Evolutionary conservation across 1,139 yeast genomes (phyloP), one percentile per base, ranked within the genome.

Genomic region (Yamadazyma siamensis): DNA sequence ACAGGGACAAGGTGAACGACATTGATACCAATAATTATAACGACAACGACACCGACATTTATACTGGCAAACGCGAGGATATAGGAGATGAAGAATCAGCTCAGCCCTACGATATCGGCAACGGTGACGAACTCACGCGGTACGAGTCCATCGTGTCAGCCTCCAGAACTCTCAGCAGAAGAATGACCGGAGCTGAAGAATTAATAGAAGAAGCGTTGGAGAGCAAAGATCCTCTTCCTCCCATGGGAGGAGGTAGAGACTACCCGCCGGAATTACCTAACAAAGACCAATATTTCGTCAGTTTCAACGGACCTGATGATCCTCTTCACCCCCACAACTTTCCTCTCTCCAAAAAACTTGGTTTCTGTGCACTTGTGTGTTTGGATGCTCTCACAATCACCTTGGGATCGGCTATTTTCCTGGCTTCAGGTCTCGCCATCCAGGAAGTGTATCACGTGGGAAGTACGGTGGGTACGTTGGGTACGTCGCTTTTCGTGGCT

Each of bases 281-380:
- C 16, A 50, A 63, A 31, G 56, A 52, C 6, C 56, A 59, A 3
- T 65, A 61, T 39, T 47, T 52, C 5, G 71, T 65, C n/a, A 49
- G 55, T 23, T 75, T 56, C 42, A 73, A 67, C 38, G 78, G 79
- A 1, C 67, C 70, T 1, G 58, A 65, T 15, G 81, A 75, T 45
- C 76, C 77, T 2, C 28, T 39, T 0, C 66, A 61, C 41, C 80
- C 81, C 0, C 61, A 58, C 35, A 75, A 75, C 45, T 74, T 71
- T 65, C 44, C 71, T 2, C 21, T 56, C 16, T 22, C 27, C 20
- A 52, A 47, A 18, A 70, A 71, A 41, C 13, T 61, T 4, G 17
- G 43, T 3, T 49, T 46, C 10, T 50, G 59, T 27, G 36, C 43
- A 3, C 45, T 56, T 13, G 54, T 64, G n/a, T 70, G 61, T 6